Base-by-base conservation (phyloP, 1,284 basidiomycete species). In the Tilletia setariae region DNA sequence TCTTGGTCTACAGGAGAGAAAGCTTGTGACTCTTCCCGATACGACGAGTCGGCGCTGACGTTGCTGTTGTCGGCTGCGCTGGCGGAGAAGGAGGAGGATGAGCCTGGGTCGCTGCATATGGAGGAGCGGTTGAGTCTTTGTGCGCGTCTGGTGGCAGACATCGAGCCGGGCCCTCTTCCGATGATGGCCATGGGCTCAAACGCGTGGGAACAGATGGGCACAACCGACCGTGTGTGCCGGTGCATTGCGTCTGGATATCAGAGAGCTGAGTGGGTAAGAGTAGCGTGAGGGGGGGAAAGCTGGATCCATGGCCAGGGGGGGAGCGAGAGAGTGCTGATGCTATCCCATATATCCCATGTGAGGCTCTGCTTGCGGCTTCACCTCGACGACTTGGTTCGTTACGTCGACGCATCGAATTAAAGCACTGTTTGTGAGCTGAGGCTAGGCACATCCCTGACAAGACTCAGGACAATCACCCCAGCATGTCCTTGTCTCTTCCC, bases 101-200 rank as follows among this genome's bases (percentile, higher is more conserved):
- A 25, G 21, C 51, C 28, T 53, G 51, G 28, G 51, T 53, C 28
- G 7, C 23, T 28, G 23, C 51, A 25, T 19, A 13, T 25, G 51
- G 28, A n/a, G 23, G 51, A 53, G 13, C 51, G 23, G 51, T 25
- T 28, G 23, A 28, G 8, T 25, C 21, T 28, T 4, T 30, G 56
- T 2, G 23, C 25, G 23, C 28, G 23, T 21, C 56, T 28, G 28
- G 28, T 15, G 15, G 28, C 16, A 15, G 56, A 61, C 28, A 61
- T 25, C 3, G 56, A 61, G 56, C 19, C 19, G 15, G 56, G 30
- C 15, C 35, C 56, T 9, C 56, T 25, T 6, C 56, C 56, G 56
- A 61, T 61, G 30, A 61, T 28, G 2, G 28, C 23, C 11, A 30
- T 61, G 56, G 56, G 56, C 30, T 61, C 56, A 30, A 61, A 61